These are phyloP conservation scores for Ophiostoma montium DNA, from an alignment of 2,329 filamentous ascomycete species.

Conservation along the genomic window DNA sequence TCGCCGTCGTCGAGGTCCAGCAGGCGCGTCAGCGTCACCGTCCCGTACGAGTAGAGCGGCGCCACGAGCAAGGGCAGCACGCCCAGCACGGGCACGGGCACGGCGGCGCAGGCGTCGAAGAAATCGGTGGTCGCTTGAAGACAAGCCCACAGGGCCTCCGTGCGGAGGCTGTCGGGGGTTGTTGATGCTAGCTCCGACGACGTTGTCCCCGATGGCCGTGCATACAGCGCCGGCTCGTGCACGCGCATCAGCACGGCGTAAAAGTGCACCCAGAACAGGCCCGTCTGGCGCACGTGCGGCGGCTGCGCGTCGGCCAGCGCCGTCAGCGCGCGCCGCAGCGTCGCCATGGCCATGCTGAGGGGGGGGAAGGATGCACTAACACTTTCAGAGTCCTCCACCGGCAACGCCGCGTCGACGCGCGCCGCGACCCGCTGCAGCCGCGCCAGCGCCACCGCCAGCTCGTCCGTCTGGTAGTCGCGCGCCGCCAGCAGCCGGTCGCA, in stretches of 20 bases:
- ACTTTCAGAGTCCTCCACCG: constrained; percentile 21
- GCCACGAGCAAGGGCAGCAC: constrained; percentile 20
- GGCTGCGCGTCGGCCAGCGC: constrained; percentile 10
- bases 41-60: constrained; percentile 20
- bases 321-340: constrained; percentile 22
- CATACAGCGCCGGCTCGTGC: constrained; percentile 24
- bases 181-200: neutral
- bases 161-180: constrained; percentile 16
- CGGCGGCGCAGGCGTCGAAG: constrained; percentile 16
- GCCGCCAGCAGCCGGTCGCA: constrained; percentile 19
- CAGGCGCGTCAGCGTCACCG: constrained; percentile 23
- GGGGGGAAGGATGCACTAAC: constrained; percentile 18
- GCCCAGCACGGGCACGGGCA: constrained; percentile 17
- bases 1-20: constrained; percentile 23
- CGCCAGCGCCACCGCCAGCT: constrained; percentile 20
- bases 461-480: constrained; percentile 20
- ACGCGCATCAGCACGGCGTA: constrained; percentile 21
- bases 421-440: constrained; percentile 21
- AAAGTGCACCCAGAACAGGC: constrained; percentile 23
- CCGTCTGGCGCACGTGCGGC: constrained; percentile 13
- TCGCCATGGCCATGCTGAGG: constrained; percentile 21
- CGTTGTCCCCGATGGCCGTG: constrained; percentile 11
- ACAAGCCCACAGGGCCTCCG: constrained; percentile 25
- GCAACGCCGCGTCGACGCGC: constrained; percentile 9
- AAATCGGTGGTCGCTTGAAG: constrained; percentile 19